Percentiles rank a stretch among this genome's conserved stretches.
phyloP scores from a whole-genome alignment of 1,284 basidiomycete species.

The Tilletia setariae region DNA sequence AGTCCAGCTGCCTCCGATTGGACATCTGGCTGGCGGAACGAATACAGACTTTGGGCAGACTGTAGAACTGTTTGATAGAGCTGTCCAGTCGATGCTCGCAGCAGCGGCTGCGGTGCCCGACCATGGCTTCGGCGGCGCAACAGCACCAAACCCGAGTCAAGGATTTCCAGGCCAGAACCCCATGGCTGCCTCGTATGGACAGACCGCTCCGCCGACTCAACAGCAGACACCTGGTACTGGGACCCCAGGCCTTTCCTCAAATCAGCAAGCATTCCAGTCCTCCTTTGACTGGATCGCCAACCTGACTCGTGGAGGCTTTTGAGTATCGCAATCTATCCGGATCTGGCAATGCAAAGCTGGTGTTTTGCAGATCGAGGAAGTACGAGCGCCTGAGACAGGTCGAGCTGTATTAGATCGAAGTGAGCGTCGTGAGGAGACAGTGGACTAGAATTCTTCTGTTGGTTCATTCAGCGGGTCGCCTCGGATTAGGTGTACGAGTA shows the following conservation, averaged over 20 bases:
- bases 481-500: too few relatives aligned
- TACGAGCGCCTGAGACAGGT: too few relatives aligned
- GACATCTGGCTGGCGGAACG: background rate
- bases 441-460: too few relatives aligned
- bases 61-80: background rate
- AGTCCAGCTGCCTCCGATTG: constrained; percentile 1
- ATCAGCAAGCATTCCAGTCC: background rate
- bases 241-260: background rate
- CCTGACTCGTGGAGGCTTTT: background rate
- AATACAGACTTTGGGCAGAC: background rate
- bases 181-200: background rate
- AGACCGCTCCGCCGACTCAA: background rate
- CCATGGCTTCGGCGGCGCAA: background rate
- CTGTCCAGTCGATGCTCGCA: background rate
- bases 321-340: too few relatives aligned
- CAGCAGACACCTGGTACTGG: background rate
- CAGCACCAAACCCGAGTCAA: background rate
- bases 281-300: constrained; percentile 1
- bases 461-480: too few relatives aligned
- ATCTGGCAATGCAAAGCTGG: too few relatives aligned
- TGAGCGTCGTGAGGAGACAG: too few relatives aligned
- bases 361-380: too few relatives aligned
- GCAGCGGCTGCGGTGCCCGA: constrained; percentile 4
- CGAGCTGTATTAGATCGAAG: too few relatives aligned
- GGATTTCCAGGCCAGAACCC: background rate